Conservation (phyloP, 495 filamentous ascomycete species). For the Penicillium canescens region DNA sequence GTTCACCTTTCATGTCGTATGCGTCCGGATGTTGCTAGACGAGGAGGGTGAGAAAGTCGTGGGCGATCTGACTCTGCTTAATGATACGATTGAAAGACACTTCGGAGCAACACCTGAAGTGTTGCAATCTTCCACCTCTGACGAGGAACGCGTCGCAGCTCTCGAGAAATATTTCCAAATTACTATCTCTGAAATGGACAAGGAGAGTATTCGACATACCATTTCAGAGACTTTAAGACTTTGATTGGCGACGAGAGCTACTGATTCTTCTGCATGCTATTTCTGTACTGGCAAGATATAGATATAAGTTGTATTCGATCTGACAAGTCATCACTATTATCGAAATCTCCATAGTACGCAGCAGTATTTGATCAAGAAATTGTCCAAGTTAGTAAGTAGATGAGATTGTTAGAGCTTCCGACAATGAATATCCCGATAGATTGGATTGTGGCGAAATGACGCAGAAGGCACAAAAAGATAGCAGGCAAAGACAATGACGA, state of each 20-base stretch:
- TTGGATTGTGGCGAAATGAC: no score
- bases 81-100: conserved; percentile 39
- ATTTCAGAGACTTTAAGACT: conserved; percentile 14
- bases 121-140: conserved; percentile 9
- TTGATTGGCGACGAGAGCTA: neutral
- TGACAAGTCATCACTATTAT: no score
- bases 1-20: conserved; percentile 50
- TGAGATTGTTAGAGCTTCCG: no score
- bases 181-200: neutral
- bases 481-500: no score
- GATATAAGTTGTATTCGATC: no score
- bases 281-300: no score
- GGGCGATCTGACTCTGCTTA: conserved; percentile 57
- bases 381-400: no score
- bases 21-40: conserved; percentile 49
- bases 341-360: no score
- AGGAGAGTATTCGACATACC: conserved; percentile 13
- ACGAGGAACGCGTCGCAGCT: conserved; percentile 18
- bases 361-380: no score
- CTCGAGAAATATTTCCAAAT: conserved; percentile 16
- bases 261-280: no score
- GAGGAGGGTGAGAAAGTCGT: conserved; percentile 37
- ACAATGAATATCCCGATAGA: no score
- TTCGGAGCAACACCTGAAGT: conserved; percentile 13
- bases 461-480: no score